phyloP scores from a whole-genome alignment of 2,329 filamentous ascomycete species.

The Colletotrichum sp. region DNA sequence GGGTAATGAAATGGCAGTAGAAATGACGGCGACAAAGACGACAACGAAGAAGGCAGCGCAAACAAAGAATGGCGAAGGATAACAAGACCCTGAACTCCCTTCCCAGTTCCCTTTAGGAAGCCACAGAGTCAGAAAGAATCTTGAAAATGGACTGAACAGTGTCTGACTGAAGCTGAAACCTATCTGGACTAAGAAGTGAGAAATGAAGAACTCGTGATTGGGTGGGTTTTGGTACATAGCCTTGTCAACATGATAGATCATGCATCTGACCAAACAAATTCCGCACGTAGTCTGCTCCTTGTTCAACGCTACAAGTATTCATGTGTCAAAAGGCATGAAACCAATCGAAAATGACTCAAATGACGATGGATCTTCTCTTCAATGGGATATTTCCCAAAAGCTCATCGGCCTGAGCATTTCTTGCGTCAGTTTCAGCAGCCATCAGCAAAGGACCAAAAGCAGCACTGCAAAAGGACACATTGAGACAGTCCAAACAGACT shows the following conservation, averaged over 20 bases:
- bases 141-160: accelerated
- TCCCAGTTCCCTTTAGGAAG: neutral
- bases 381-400: neutral
- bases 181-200: neutral
- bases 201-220: neutral
- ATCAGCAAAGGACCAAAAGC: neutral
- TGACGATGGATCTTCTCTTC: neutral
- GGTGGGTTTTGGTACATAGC: neutral
- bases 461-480: neutral
- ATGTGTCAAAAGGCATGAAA: accelerated
- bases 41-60: neutral
- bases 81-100: neutral
- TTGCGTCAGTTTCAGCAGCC: neutral
- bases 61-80: neutral
- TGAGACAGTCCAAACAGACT: neutral
- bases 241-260: neutral
- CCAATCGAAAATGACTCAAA: neutral
- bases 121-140: accelerated
- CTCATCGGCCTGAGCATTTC: neutral
- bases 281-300: neutral
- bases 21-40: neutral
- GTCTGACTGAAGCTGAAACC: neutral
- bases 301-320: accelerated
- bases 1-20: neutral
- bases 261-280: neutral